phyloP scores from a whole-genome alignment of 495 filamentous ascomycete genomes.

The Lichenothelia convexa region DNA sequence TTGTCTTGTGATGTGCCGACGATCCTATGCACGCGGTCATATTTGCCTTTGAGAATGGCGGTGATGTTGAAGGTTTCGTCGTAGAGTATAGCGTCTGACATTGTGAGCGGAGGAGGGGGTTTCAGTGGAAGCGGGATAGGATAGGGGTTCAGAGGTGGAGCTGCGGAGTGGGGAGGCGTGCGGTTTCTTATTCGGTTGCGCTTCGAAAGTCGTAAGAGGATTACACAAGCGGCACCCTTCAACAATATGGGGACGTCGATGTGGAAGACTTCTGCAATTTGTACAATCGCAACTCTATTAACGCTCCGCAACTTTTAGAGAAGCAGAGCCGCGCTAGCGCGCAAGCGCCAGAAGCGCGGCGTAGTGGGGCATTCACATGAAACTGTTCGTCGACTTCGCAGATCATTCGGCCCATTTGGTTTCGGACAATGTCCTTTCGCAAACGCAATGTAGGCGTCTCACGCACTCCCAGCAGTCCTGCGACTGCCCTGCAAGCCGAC shows the following conservation, averaged over 20 bases:
- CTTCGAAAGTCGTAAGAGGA: no score
- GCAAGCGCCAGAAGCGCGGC: no score
- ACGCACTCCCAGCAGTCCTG: not conserved
- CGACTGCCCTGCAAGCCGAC: conserved; percentile 1
- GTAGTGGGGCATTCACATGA: no score
- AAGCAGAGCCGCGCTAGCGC: no score
- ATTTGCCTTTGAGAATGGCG: conserved; percentile 59
- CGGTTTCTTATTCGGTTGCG: no score
- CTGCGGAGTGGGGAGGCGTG: not conserved
- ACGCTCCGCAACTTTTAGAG: no score
- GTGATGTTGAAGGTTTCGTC: conserved; percentile 82
- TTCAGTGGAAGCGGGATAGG: not conserved
- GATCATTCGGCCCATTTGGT: no score
- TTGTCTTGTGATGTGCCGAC: conserved; percentile 49
- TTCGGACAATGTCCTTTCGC: conserved; percentile 94
- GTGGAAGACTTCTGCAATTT: no score
- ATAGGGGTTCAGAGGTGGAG: not conserved
- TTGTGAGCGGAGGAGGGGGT: not conserved
- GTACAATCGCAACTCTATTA: no score
- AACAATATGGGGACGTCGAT: no score
- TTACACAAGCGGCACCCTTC: no score
- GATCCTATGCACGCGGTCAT: conserved; percentile 83
- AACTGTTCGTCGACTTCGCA: no score
- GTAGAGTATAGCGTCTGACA: conserved; percentile 64
- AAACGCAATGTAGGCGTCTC: conserved; percentile 66